A percentile compares a stretch with the other conserved stretches of the same genome.
phyloP scores from a whole-genome alignment of 192 early-diverging fungal species.

The Gigaspora rosea region DNA sequence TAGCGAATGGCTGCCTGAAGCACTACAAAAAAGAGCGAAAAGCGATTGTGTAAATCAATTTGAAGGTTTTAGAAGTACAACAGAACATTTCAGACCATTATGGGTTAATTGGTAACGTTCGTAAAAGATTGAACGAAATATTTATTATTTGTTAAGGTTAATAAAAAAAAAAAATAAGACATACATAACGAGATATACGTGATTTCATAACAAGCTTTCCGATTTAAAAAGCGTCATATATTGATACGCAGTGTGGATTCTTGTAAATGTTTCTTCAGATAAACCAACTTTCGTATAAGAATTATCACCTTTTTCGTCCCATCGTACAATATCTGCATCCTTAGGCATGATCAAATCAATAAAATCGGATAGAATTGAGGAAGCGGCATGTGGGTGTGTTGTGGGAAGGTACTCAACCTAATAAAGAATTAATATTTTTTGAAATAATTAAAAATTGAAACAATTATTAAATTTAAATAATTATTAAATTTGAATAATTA shows the following conservation, averaged over 20 bases:
- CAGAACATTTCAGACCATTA: not conserved
- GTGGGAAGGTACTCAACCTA: constrained; percentile 24
- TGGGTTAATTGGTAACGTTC: constrained; percentile 16
- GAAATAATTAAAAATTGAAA: constrained; percentile 1
- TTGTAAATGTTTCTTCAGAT: constrained; percentile 21
- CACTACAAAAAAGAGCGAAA: constrained; percentile 46
- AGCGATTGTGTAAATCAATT: constrained; percentile 49
- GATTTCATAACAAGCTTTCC: not conserved
- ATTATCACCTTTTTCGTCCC: not conserved
- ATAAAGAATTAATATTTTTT: not conserved
- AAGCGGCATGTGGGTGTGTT: not conserved
- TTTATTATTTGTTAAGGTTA: too few relatives aligned
- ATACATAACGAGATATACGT: too few relatives aligned
- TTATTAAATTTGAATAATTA: not conserved
- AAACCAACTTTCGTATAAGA: constrained; percentile 23
- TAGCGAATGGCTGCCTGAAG: constrained; percentile 66
- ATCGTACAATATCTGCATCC: not conserved
- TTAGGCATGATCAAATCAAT: constrained; percentile 8
- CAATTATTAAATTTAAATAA: not conserved
- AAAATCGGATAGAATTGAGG: constrained; percentile 14
- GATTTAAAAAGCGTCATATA: constrained; percentile 20
- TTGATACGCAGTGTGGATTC: constrained; percentile 12
- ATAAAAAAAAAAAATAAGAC: too few relatives aligned
- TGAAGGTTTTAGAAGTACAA: constrained; percentile 9
- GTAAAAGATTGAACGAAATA: too few relatives aligned